These are phyloP conservation scores for Russula lepida DNA, from an alignment of 768 basidiomycete genomes.

Conservation along the genomic window DNA sequence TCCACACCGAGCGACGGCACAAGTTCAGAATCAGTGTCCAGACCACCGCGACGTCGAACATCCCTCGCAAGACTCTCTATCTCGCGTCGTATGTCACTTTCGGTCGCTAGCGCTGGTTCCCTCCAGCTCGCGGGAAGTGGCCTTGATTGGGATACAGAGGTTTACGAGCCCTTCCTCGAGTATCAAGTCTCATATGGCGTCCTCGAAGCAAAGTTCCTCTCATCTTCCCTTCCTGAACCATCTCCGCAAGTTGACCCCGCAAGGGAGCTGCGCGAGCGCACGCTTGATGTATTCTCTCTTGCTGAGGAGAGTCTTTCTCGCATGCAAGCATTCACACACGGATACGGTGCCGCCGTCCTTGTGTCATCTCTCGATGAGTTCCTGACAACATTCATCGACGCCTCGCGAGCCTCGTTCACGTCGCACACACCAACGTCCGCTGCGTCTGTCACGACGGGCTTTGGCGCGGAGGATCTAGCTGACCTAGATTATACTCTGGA, in stretches of 20 bases:
- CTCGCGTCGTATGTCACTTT: slow-evolving; percentile 23
- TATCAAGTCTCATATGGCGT: slow-evolving; percentile 78
- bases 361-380: slow-evolving; percentile 67
- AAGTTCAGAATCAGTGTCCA: not conserved
- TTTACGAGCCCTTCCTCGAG: slow-evolving; percentile 93
- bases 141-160: slow-evolving; percentile 77
- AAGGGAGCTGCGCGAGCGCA: slow-evolving; percentile 63
- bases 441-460: slow-evolving; percentile 28
- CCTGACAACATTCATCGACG: slow-evolving; percentile 62
- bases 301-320: slow-evolving; percentile 76
- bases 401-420: slow-evolving; percentile 32
- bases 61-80: slow-evolving; percentile 24
- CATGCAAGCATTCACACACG: slow-evolving; percentile 78
- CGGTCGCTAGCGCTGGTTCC: slow-evolving; percentile 18
- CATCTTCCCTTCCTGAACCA: slow-evolving; percentile 43
- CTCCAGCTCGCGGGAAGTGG: slow-evolving; percentile 11
- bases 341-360: slow-evolving; percentile 72
- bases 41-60: slow-evolving; percentile 7
- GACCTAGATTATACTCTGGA: slow-evolving; percentile 77
- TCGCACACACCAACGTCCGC: slow-evolving; percentile 22
- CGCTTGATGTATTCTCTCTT: slow-evolving; percentile 62
- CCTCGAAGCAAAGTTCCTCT: slow-evolving; percentile 66
- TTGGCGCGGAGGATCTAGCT: slow-evolving; percentile 48
- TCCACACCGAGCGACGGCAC: slow-evolving; percentile 22
- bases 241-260: slow-evolving; percentile 40